These are phyloP conservation scores for Blastobotrys niveus DNA, from an alignment of 1,139 yeast genomes.

Conservation along the genomic window DNA sequence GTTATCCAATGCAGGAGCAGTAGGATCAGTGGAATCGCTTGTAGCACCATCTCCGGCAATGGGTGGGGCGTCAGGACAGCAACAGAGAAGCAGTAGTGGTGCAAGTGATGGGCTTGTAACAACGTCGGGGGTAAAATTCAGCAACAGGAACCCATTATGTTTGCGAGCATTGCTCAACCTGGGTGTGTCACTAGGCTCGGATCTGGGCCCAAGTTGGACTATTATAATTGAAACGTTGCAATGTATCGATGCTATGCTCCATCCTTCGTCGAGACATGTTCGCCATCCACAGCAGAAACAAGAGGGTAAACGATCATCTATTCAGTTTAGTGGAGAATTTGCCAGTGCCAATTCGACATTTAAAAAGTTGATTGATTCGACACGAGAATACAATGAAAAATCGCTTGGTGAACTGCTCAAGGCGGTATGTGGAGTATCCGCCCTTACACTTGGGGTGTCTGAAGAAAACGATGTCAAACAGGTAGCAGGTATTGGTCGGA, in stretches of 20 bases:
- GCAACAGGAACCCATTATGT: constrained; percentile 56
- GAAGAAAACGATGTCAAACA: constrained; percentile 1
- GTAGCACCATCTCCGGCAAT: too few relatives aligned
- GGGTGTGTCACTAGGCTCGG: constrained; percentile 72
- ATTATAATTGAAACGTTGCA: constrained; percentile 65
- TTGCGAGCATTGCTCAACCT: constrained; percentile 71
- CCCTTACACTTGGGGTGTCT: constrained; percentile 4
- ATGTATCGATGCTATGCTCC: constrained; percentile 48
- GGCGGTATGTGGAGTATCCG: constrained; percentile 10
- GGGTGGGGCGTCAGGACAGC: too few relatives aligned
- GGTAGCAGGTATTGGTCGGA: constrained; percentile 17
- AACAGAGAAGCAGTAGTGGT: too few relatives aligned
- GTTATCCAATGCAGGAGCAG: too few relatives aligned
- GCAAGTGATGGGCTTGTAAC: too few relatives aligned
- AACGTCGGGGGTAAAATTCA: too few relatives aligned
- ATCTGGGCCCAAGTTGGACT: constrained; percentile 63
- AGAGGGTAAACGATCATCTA: constrained; percentile 23
- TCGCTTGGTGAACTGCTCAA: constrained; percentile 5
- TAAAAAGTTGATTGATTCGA: constrained; percentile 42
- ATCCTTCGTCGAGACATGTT: not conserved
- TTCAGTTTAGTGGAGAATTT: constrained; percentile 39
- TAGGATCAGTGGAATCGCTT: too few relatives aligned
- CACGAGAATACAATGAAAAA: constrained; percentile 4
- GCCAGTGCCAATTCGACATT: constrained; percentile 50
- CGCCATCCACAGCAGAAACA: constrained; percentile 32